Conservation (phyloP, 805 yeast species). For the Pichia deserticola region DNA sequence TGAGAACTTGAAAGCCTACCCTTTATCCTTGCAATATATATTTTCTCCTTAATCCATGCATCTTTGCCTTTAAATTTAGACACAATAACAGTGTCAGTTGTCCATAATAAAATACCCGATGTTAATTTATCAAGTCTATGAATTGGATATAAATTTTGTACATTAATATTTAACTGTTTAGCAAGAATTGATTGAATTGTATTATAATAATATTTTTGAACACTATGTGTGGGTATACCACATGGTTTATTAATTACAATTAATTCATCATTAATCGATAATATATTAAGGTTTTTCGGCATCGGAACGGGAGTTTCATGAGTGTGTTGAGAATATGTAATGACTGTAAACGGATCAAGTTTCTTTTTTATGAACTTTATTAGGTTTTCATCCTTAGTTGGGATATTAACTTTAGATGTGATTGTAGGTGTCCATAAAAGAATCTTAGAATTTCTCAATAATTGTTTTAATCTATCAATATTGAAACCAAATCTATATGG, state of each 20-base stretch:
- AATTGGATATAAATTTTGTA: slow-evolving; percentile 24
- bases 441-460: neutral
- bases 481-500: slow-evolving; percentile 9
- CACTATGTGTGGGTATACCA: slow-evolving; percentile 48
- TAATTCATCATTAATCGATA: neutral
- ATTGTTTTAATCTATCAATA: neutral
- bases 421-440: neutral
- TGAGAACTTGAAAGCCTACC: slow-evolving; percentile 32
- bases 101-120: slow-evolving; percentile 42
- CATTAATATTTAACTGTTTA: slow-evolving; percentile 15
- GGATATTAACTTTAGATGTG: neutral
- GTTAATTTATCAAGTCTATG: slow-evolving; percentile 48
- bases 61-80: slow-evolving; percentile 16
- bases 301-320: slow-evolving; percentile 9
- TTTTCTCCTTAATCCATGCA: slow-evolving; percentile 22
- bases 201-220: slow-evolving; percentile 36
- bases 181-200: slow-evolving; percentile 38
- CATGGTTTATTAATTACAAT: slow-evolving; percentile 41
- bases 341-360: neutral
- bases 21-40: slow-evolving; percentile 36
- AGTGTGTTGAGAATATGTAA: slow-evolving; percentile 10
- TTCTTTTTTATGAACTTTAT: neutral
- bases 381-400: neutral
- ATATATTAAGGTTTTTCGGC: neutral
- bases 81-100: slow-evolving; percentile 27